Evolutionary conservation across 2,329 filamentous ascomycete species (phyloP).

Genomic region (Scedosporium boydii): DNA sequence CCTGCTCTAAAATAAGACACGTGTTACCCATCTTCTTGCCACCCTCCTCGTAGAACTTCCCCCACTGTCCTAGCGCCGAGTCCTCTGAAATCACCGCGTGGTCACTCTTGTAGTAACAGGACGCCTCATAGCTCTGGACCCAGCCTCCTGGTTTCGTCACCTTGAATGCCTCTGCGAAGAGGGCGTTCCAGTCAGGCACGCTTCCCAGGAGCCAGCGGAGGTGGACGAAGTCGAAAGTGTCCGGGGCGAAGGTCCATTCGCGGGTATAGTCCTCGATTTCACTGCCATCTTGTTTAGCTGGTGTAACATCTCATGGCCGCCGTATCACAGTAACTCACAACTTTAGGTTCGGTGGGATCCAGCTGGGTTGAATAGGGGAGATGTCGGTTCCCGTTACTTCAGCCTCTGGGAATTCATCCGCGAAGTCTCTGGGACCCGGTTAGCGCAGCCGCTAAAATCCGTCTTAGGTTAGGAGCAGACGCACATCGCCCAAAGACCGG

Average conservation of each 20-base stretch:
- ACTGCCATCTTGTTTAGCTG: background rate
- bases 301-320: background rate
- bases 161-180: constrained; percentile 40
- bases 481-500: constrained; percentile 43
- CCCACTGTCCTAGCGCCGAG: constrained; percentile 7
- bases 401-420: constrained; percentile 31
- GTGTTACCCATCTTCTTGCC: constrained; percentile 4
- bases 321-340: constrained; percentile 12
- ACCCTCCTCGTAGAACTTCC: constrained; percentile 7
- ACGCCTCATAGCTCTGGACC: constrained; percentile 13
- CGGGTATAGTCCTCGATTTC: constrained; percentile 23
- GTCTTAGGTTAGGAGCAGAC: constrained; percentile 22
- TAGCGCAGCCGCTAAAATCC: background rate
- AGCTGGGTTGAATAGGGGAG: constrained; percentile 44
- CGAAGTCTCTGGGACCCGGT: constrained; percentile 31
- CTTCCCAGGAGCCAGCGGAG: constrained; percentile 47
- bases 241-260: constrained; percentile 33
- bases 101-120: constrained; percentile 12
- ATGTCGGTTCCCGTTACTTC: constrained; percentile 43
- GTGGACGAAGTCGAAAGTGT: constrained; percentile 50
- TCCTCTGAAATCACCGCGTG: constrained; percentile 13
- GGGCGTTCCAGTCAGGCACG: constrained; percentile 43
- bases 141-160: constrained; percentile 15
- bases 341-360: constrained; percentile 31
- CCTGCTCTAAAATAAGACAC: constrained; percentile 4